Base-by-base conservation (phyloP, 768 basidiomycete species). In the Suillus bovinus region DNA sequence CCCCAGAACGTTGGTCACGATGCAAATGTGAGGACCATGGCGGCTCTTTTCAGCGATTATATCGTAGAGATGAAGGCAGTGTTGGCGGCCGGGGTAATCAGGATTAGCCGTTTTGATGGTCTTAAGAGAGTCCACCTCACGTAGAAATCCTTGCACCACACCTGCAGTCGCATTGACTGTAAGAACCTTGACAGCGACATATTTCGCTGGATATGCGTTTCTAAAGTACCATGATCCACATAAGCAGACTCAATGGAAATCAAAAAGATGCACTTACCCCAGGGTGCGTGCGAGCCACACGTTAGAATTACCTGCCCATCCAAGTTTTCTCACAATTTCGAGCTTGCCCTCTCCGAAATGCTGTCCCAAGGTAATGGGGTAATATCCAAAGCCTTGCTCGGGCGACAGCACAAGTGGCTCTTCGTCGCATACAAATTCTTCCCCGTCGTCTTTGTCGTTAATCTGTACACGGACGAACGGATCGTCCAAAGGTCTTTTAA, bases 1-100 rank as follows among this genome's bases (percentile, higher is more conserved):
- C 22, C 63, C 63, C 2, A 59, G 63, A 44, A 64, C 44, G 39
- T 64, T 52, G 53, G 63, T 65, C 38, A 64, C 22, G 36, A 64
- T n/a, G 42, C 57, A 64, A 10, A 64, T 55, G 63, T 64, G 63
- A 57, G 63, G 63, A 27, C 63, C 63, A 59, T 64, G 63, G 13
- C 64, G 38, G 9, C 63, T 64, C 16, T 24, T 61, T 13, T 17
- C 41, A 14, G 24, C 20, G 27, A 64, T n/a, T 55, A 39, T 13
- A n/a, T 64, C 63, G 22, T 59, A 49, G 20, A 64, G 54, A 36
- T 8, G n/a, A 29, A 64, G 61, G 13, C 62, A 64, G 47, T 63
- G 61, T 41, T 63, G 33, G 47, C 47, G 53, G 34, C 62, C 62
- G 5, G 62, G 62, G 24, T 62, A 62, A 8, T 63, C 27, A 46